These are phyloP conservation scores for Lonicera japonica DNA, from an alignment of 129 eudicot species.

Conservation along the genomic window DNA sequence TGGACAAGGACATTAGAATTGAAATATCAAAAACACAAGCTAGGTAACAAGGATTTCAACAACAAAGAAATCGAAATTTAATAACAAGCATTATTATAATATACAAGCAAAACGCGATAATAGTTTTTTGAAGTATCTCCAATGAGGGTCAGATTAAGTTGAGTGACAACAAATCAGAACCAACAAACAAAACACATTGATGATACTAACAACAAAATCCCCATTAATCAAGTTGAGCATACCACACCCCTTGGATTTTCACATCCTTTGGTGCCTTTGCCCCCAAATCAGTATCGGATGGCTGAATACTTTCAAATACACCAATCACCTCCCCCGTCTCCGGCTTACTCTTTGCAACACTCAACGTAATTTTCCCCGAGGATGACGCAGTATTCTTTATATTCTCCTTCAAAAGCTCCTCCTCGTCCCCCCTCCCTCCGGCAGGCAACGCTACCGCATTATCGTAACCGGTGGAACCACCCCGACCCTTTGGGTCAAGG, in stretches of 20 bases:
- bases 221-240: constrained; percentile 74
- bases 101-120: too few species aligned
- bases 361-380: constrained; percentile 66
- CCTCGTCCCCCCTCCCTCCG: constrained; percentile 97
- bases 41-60: too few species aligned
- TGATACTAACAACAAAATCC: constrained; percentile 14
- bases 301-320: constrained; percentile 89
- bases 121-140: too few species aligned
- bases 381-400: constrained; percentile 60
- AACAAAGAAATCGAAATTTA: too few species aligned
- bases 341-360: constrained; percentile 72
- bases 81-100: too few species aligned
- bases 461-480: constrained; percentile 97
- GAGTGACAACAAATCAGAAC: constrained; percentile 23
- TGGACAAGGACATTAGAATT: too few species aligned
- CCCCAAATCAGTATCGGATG: constrained; percentile 96
- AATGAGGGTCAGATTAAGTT: too few species aligned
- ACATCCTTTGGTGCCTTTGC: constrained; percentile 89
- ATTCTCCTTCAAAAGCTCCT: constrained; percentile 83
- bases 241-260: constrained; percentile 89
- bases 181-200: constrained; percentile 20
- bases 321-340: constrained; percentile 93
- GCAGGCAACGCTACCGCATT: constrained; percentile 96
- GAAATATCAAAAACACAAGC: too few species aligned
- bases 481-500: constrained; percentile 97